Conservation (phyloP, 2,329 filamentous ascomycete genomes). For the Grosmannia huntii region DNA sequence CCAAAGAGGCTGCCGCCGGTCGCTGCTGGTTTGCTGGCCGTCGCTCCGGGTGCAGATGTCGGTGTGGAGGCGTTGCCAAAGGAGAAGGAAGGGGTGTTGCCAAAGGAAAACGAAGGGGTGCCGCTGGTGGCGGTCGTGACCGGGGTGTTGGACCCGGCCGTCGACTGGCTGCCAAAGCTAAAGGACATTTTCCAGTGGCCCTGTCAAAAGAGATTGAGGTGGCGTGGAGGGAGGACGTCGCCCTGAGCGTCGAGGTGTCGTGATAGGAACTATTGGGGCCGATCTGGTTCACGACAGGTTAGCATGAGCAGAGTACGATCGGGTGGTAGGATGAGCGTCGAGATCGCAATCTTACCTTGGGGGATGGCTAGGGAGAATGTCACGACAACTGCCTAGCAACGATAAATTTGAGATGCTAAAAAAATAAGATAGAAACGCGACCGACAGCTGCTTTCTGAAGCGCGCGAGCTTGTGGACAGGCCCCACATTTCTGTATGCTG, state of each 20-base stretch:
- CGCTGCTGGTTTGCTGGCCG: not conserved
- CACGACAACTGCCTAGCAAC: not conserved
- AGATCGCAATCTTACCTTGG: not conserved
- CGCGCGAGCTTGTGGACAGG: not conserved
- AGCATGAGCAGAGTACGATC: not conserved
- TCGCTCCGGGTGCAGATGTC: constrained; percentile 14
- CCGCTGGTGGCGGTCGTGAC: constrained; percentile 19
- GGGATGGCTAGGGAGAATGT: not conserved
- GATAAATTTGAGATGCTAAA: not conserved
- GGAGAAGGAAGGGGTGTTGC: constrained; percentile 22
- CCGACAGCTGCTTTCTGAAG: not conserved
- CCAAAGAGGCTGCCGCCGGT: not conserved
- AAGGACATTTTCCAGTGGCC: constrained; percentile 11
- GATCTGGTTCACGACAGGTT: not conserved
- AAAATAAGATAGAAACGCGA: constrained; percentile 1
- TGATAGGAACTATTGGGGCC: not conserved
- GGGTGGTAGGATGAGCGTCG: not conserved
- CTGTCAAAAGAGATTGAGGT: not conserved
- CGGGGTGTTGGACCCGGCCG: constrained; percentile 23
- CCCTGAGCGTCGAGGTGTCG: not conserved
- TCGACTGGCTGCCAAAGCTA: constrained; percentile 20
- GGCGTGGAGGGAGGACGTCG: not conserved
- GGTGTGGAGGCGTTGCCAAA: constrained; percentile 24
- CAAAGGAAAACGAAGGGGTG: constrained; percentile 23
- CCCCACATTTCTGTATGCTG: not conserved